phyloP scores from a whole-genome alignment of 805 yeast species.

The Komagataella pastoris region DNA sequence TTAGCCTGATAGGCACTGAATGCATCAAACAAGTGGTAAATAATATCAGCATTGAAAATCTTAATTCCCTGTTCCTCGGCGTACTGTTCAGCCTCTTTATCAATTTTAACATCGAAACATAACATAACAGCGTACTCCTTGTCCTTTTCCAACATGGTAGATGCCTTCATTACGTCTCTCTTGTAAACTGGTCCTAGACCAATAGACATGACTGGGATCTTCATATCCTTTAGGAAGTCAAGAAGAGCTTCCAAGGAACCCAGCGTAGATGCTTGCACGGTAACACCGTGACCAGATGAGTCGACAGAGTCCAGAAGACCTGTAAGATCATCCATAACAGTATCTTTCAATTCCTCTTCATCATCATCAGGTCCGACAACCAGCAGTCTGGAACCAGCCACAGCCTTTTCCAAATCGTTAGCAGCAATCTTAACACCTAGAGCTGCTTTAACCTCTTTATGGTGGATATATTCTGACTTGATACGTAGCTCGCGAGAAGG shows the following conservation, averaged over 20 bases:
- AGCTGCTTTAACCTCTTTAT: conserved; percentile 97
- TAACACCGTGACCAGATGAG: conserved; percentile 91
- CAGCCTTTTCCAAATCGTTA: conserved; percentile 94
- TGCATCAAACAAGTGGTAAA: conserved; percentile 91
- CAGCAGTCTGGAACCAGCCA: conserved; percentile 93
- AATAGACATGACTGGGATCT: conserved; percentile 97
- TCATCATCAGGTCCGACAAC: conserved; percentile 96
- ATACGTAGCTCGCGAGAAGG: conserved; percentile 93
- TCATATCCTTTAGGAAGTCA: conserved; percentile 96
- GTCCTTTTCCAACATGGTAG: conserved; percentile 93
- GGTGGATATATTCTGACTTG: conserved; percentile 93
- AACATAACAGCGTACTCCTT: conserved; percentile 95
- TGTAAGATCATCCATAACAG: conserved; percentile 96
- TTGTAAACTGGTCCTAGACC: conserved; percentile 97
- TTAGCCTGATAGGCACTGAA: conserved; percentile 87
- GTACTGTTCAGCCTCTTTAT: conserved; percentile 96
- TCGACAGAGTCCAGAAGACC: conserved; percentile 92
- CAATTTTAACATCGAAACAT: conserved; percentile 95
- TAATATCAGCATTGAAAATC: conserved; percentile 91
- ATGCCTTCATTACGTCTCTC: conserved; percentile 96
- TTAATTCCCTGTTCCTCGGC: conserved; percentile 88
- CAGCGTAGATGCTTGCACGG: conserved; percentile 95
- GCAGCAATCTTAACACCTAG: conserved; percentile 98
- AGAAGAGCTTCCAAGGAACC: conserved; percentile 96
- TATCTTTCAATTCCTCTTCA: conserved; percentile 95